Evolutionary conservation across 1,284 basidiomycete species (phyloP).

Genomic region (Cryptococcus deneoformans): DNA sequence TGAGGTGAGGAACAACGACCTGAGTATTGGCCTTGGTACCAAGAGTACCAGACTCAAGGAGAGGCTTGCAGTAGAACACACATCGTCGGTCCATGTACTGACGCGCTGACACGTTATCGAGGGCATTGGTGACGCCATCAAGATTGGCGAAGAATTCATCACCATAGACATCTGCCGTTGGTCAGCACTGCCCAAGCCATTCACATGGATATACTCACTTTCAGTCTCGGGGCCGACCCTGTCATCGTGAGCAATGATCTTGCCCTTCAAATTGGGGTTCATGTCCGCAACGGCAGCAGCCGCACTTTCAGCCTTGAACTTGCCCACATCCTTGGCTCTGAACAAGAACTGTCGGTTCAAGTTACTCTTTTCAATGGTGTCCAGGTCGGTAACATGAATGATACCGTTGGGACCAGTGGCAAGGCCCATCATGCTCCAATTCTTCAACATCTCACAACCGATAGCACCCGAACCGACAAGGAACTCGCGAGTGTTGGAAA

Average conservation of each 20-base stretch:
- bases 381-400: conserved; percentile 95
- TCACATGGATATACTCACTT: conserved; percentile 57
- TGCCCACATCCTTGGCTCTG: conserved; percentile 92
- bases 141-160: conserved; percentile 84
- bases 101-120: conserved; percentile 95
- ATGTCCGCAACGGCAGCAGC: conserved; percentile 90
- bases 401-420: conserved; percentile 75
- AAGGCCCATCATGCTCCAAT: conserved; percentile 99
- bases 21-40: conserved; percentile 99
- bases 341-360: conserved; percentile 99
- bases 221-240: conserved; percentile 93
- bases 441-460: conserved; percentile 99
- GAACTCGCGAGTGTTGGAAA: conserved; percentile 89
- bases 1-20: conserved; percentile 91
- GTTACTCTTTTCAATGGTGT: conserved; percentile 99
- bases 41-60: conserved; percentile 96
- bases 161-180: conserved; percentile 71
- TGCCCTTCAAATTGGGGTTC: conserved; percentile 89
- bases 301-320: conserved; percentile 97
- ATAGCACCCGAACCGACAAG: conserved; percentile 98
- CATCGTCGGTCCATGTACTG: conserved; percentile 99
- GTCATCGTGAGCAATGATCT: conserved; percentile 88
- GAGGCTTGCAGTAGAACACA: conserved; percentile 94
- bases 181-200: background rate
- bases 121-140: conserved; percentile 98